phyloP scores from a whole-genome alignment of 345 rosid genomes.

The Ailanthus altissimus region DNA sequence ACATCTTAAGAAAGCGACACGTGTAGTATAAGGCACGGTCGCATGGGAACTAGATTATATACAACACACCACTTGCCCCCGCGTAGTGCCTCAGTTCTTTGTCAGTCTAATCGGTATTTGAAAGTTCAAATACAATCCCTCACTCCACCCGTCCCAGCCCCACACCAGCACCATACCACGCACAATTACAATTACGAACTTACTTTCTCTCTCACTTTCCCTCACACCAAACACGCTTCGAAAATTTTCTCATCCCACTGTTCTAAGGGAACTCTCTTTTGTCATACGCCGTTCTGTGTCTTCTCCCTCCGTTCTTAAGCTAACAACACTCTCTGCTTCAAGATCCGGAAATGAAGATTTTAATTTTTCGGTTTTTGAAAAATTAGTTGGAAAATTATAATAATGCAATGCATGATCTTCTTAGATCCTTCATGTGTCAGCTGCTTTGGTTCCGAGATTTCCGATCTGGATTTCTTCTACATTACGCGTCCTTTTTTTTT shows the following conservation, averaged over 20 bases:
- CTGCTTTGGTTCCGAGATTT: constrained; percentile 16
- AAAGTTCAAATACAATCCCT: constrained; percentile 66
- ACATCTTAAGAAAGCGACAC: constrained; percentile 4
- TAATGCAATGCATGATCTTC: constrained; percentile 17
- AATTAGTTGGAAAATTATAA: background rate
- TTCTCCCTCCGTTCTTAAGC: constrained; percentile 12
- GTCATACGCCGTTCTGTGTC: background rate
- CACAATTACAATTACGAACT: background rate
- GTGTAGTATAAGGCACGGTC: constrained; percentile 10
- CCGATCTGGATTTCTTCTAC: constrained; percentile 38
- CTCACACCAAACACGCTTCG: background rate
- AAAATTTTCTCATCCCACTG: background rate
- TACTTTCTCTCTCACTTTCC: constrained; percentile 14
- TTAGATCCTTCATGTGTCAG: constrained; percentile 31
- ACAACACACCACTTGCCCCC: constrained; percentile 37
- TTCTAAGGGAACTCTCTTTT: constrained; percentile 4
- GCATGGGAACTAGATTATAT: background rate
- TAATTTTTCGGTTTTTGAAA: constrained; percentile 2
- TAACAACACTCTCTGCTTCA: background rate
- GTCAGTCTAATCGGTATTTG: constrained; percentile 44
- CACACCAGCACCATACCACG: constrained; percentile 6
- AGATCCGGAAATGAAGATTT: constrained; percentile 30
- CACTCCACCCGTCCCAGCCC: background rate
- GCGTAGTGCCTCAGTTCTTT: constrained; percentile 18
- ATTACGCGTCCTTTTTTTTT: background rate